Conservation (phyloP, 2,329 filamentous ascomycete genomes). For the Annulohypoxylon truncatum region DNA sequence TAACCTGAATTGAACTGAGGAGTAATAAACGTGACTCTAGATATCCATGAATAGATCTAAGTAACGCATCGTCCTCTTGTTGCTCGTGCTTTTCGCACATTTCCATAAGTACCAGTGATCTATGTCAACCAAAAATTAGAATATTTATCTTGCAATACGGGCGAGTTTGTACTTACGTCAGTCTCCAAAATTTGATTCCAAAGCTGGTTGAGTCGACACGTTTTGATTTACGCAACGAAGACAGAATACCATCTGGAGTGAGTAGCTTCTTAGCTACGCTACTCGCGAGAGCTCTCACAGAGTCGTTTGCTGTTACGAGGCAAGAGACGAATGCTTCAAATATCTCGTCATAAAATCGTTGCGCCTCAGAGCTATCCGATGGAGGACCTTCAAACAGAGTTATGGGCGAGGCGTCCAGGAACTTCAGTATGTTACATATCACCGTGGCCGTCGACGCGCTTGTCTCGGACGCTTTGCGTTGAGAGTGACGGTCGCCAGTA, state of each 20-base stretch:
- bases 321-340: conserved; percentile 66
- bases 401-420: conserved; percentile 65
- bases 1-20: conserved; percentile 62
- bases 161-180: conserved; percentile 57
- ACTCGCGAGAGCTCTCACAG: conserved; percentile 61
- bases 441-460: conserved; percentile 55
- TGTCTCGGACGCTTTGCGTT: conserved; percentile 56
- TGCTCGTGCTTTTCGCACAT: conserved; percentile 62
- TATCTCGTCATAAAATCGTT: conserved; percentile 58
- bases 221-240: conserved; percentile 52
- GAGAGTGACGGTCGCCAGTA: conserved; percentile 54
- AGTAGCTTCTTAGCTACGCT: conserved; percentile 63
- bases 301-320: conserved; percentile 63
- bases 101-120: conserved; percentile 59
- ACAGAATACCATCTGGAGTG: conserved; percentile 52
- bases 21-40: conserved; percentile 66
- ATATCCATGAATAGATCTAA: conserved; percentile 65
- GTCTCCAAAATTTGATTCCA: conserved; percentile 62
- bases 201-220: conserved; percentile 54
- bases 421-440: conserved; percentile 66
- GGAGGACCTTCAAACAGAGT: conserved; percentile 60
- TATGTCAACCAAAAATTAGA: conserved; percentile 40
- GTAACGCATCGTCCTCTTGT: conserved; percentile 56
- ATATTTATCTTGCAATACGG: not conserved
- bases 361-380: conserved; percentile 50